phyloP scores from a whole-genome alignment of 2,329 filamentous ascomycete genomes.

The Neurospora crassa region DNA sequence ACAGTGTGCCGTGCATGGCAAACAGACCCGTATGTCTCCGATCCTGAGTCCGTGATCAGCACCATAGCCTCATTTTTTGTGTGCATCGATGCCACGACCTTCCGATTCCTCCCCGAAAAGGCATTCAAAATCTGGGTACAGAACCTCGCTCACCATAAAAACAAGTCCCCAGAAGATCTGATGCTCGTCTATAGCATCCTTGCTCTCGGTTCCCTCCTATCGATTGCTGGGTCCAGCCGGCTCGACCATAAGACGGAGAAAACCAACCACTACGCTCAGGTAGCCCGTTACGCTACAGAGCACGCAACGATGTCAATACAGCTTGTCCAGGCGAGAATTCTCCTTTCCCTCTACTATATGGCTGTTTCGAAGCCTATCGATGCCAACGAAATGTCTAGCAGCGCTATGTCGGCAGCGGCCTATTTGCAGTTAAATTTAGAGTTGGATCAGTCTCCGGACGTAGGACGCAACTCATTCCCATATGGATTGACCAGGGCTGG shows the following conservation, averaged over 20 bases:
- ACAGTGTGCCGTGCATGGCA: constrained; percentile 40
- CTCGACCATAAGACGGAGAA: constrained; percentile 33
- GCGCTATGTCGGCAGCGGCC: constrained; percentile 49
- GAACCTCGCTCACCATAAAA: constrained; percentile 19
- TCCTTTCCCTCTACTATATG: constrained; percentile 58
- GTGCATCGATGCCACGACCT: constrained; percentile 31
- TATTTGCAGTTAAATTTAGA: constrained; percentile 57
- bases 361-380: constrained; percentile 48
- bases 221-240: constrained; percentile 25
- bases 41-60: constrained; percentile 30
- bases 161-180: constrained; percentile 32
- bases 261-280: constrained; percentile 22
- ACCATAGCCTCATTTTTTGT: constrained; percentile 33
- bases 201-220: constrained; percentile 29
- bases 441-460: constrained; percentile 35
- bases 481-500: constrained; percentile 48
- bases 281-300: constrained; percentile 44
- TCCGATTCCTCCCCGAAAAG: constrained; percentile 32
- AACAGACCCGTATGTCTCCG: constrained; percentile 37
- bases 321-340: constrained; percentile 56
- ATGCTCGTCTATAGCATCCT: constrained; percentile 38
- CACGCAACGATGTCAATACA: constrained; percentile 46
- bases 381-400: constrained; percentile 54
- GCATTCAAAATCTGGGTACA: constrained; percentile 29
- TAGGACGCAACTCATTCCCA: constrained; percentile 31